Base-by-base conservation (phyloP, 768 basidiomycete species). In the Mycena galericulata region DNA sequence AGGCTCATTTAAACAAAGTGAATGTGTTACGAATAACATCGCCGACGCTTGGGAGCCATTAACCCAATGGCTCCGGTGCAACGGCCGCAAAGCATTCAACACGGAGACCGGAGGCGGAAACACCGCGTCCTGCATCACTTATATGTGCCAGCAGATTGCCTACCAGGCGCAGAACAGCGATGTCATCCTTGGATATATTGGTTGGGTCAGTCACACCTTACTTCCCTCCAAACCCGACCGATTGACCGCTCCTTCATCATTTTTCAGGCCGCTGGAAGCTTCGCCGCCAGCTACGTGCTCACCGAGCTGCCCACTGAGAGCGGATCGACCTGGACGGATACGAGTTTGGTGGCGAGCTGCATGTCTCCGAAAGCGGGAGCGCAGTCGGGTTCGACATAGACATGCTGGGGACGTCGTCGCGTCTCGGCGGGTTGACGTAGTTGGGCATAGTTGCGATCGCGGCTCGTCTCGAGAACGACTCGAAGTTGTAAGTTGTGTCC, bases 101-200 rank as follows among this genome's bases (percentile, higher is more conserved):
- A 86, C 87, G 8, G 89, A 90, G 74, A 89, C 87, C 1, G 89
- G 89, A 27, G 89, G 88, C 11, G 88, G 88, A 8, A 83, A 89
- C 69, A 80, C 81, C 15, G 81, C 80, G 11, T 83, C 81, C 17
- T 89, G 88, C 69, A 77, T 81, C 6, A 73, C 76, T 14, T 85
- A 80, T 66, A 76, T 86, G 66, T 85, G 82, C 51, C 78, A 85
- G 65, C 83, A 87, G 70, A 78, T 86, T 34, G 80, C 75, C 0
- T 87, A 78, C 75, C 84, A 84, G 68, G 82, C 84, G 51, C 74
- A 77, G 47, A 85, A 86, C 74, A 83, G 83, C 34, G 86, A 87
- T 74, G 85, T 85, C 6, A 78, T 86, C 74, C 77, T 88, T 20
- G 89, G 89, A 12, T 89, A 87, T 72, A 74, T 85, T 30, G 84